Base-by-base conservation (phyloP, 1,284 basidiomycete species). In the Pseudozyma hubeiensis region DNA sequence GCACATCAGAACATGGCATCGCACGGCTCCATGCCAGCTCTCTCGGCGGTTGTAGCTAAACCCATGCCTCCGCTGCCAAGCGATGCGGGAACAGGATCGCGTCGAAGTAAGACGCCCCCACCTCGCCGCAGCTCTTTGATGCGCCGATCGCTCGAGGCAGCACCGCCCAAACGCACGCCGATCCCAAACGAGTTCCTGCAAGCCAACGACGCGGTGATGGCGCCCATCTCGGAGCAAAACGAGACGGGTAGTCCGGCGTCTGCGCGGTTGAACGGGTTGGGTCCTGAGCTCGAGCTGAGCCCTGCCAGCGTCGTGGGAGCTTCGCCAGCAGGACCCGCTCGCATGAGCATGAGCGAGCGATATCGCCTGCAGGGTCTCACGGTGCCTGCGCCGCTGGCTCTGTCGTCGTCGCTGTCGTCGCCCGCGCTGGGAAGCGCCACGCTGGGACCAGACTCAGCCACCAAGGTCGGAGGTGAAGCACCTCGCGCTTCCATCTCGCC, bases 321-420 rank as follows among this genome's bases (percentile, higher is more conserved):
- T 9, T 50, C 54, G 33, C 62, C 49, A 6, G 54, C 30, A 10
- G 59, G 59, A 19, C 46, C 50, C 3, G 44, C 17, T 13, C 53
- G 68, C 37, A 65, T 72, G 64, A 72, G 69, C 57, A 64, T 72
- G 60, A 64, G 69, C 64, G 69, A 66, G 43, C 59, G 64, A n/a
- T 67, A 66, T 33, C 53, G 57, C 41, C 29, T 60, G 46, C 61
- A 62, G 30, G 67, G 67, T 5, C 24, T 70, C 41, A 70, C 62
- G 1, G 67, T 70, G 45, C 67, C 67, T 17, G 57, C 58, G 8
- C 62, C 67, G 8, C 47, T 70, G 46, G 53, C 67, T 24, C 47
- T 70, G 31, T 70, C 67, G 19, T 58, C 50, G 14, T 56, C 56
- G 49, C 46, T 65, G 4, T 19, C 62, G n/a, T 70, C 67, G 43